Evolutionary conservation across 176 grass and related monocot species (phyloP).

Genomic region (Elaeis guineensis): DNA sequence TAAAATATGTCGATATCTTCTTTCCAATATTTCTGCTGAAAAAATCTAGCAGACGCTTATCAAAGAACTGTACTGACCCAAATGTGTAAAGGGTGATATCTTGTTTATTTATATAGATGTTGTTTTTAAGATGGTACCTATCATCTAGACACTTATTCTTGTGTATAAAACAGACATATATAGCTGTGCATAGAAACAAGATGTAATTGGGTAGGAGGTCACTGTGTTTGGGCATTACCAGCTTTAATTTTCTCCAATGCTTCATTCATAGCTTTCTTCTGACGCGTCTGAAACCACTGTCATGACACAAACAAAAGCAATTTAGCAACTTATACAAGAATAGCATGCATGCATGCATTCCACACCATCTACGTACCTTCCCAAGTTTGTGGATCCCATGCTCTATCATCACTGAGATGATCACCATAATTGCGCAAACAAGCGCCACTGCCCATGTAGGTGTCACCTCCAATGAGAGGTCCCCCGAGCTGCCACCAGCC

Average conservation of each 20-base stretch:
- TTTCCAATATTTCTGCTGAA: no score
- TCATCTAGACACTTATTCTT: no score
- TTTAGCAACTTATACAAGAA: neutral
- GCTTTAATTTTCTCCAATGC: slow-evolving; percentile 89
- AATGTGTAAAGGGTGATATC: no score
- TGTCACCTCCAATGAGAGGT: slow-evolving; percentile 33
- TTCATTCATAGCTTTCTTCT: slow-evolving; percentile 73
- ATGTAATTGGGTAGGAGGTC: no score
- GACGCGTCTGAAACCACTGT: slow-evolving; percentile 68
- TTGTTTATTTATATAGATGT: no score
- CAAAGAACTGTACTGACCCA: no score
- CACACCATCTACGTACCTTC: slow-evolving; percentile 31
- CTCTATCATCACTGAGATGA: slow-evolving; percentile 62
- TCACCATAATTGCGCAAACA: slow-evolving; percentile 45
- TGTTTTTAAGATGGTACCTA: no score
- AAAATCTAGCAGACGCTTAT: no score
- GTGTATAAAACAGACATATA: no score
- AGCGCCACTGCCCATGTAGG: slow-evolving; percentile 78
- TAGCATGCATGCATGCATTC: no score
- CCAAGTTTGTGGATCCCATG: slow-evolving; percentile 55
- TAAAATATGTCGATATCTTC: no score
- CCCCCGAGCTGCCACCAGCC: slow-evolving; percentile 12
- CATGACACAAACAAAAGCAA: neutral
- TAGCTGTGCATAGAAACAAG: no score
- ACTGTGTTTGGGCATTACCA: slow-evolving; percentile 5